A percentile compares a stretch with the other conserved stretches of the same genome.
These are phyloP conservation scores for Thermothielavioides terrestris DNA, from an alignment of 495 filamentous ascomycete species.

Conservation along the genomic window DNA sequence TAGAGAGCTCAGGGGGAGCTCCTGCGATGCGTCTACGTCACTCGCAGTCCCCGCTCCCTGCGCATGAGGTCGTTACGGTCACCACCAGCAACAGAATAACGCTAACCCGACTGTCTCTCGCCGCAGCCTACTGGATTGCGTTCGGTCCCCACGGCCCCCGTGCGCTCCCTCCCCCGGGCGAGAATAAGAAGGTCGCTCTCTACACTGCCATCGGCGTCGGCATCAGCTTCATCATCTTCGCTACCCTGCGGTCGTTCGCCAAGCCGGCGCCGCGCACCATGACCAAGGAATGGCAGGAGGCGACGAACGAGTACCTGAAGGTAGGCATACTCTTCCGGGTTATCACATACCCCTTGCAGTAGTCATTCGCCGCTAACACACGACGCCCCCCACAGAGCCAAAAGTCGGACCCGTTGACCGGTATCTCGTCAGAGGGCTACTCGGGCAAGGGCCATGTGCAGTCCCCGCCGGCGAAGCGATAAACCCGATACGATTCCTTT, in stretches of 20 bases:
- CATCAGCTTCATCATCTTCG: slow-evolving; percentile 57
- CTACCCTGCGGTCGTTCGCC: slow-evolving; percentile 53
- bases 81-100: slow-evolving; percentile 1
- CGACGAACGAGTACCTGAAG: slow-evolving; percentile 81
- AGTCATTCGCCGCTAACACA: slow-evolving; percentile 16
- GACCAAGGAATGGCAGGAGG: slow-evolving; percentile 92
- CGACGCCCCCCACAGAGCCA: slow-evolving; percentile 47
- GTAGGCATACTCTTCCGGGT: slow-evolving; percentile 36
- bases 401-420: slow-evolving; percentile 84
- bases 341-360: not conserved
- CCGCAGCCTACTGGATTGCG: slow-evolving; percentile 92
- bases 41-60: slow-evolving; percentile 2
- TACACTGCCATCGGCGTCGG: slow-evolving; percentile 58
- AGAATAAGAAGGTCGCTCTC: slow-evolving; percentile 61
- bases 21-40: slow-evolving; percentile 2
- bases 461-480: slow-evolving; percentile 43
- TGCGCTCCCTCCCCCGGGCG: slow-evolving; percentile 67
- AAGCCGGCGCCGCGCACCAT: slow-evolving; percentile 71
- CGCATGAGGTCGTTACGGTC: slow-evolving; percentile 8
- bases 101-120: slow-evolving; percentile 9
- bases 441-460: slow-evolving; percentile 75
- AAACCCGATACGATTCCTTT: slow-evolving; percentile 26
- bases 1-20: slow-evolving; percentile 11
- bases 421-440: slow-evolving; percentile 73
- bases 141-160: slow-evolving; percentile 95